phyloP scores from a whole-genome alignment of 768 basidiomycete species.

The Termitomyces sp. region DNA sequence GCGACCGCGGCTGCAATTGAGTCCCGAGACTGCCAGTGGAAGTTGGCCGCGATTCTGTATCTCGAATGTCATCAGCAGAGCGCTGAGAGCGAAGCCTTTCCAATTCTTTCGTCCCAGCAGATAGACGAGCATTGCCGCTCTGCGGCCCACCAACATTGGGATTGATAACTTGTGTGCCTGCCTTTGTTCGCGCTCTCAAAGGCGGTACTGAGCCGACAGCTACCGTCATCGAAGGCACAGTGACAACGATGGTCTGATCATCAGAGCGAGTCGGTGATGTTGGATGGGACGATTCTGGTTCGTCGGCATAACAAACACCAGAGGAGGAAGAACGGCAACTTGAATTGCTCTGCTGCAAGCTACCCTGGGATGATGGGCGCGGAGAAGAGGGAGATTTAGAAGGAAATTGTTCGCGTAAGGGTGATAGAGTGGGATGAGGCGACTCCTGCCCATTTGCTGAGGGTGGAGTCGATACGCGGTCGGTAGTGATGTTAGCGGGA shows the following conservation, averaged over 20 bases:
- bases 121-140: constrained; percentile 19
- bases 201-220: constrained; percentile 26
- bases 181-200: constrained; percentile 19
- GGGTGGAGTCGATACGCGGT: constrained; percentile 27
- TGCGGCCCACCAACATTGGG: constrained; percentile 17
- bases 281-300: constrained; percentile 22
- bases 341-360: constrained; percentile 25
- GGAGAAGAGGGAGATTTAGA: constrained; percentile 19
- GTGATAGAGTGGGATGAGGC: constrained; percentile 27
- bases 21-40: constrained; percentile 26
- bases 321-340: constrained; percentile 25
- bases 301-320: constrained; percentile 20
- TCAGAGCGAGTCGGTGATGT: constrained; percentile 37
- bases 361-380: constrained; percentile 31
- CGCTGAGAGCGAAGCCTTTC: constrained; percentile 22
- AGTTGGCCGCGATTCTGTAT: constrained; percentile 26
- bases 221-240: constrained; percentile 26
- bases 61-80: constrained; percentile 25
- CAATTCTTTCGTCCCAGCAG: constrained; percentile 25
- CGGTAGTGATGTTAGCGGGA: constrained; percentile 20
- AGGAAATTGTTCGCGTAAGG: constrained; percentile 30
- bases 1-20: constrained; percentile 36
- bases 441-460: constrained; percentile 23
- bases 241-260: constrained; percentile 39
- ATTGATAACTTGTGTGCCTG: constrained; percentile 10